Conservation (phyloP, 2,329 filamentous ascomycete species). For the Penicillium sp. region DNA sequence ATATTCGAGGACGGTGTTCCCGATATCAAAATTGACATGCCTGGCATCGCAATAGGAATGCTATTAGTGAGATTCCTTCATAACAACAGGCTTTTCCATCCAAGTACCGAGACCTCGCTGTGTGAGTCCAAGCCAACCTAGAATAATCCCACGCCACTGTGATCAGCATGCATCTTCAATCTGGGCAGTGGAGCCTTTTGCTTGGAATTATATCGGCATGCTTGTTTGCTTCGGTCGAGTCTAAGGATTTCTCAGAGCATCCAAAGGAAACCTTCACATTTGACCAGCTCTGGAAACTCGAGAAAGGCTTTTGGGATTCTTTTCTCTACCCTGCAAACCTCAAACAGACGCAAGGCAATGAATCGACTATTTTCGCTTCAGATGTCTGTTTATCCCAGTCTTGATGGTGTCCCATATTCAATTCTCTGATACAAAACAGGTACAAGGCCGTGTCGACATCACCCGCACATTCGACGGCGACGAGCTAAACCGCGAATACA, state of each 20-base stretch:
- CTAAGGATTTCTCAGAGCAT: neutral
- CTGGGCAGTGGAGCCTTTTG: no score
- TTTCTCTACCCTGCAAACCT: slow-evolving; percentile 28
- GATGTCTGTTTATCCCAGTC: slow-evolving; percentile 13
- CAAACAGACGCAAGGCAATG: slow-evolving; percentile 22
- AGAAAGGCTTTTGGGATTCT: slow-evolving; percentile 24
- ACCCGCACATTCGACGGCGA: slow-evolving; percentile 27
- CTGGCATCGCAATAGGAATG: neutral
- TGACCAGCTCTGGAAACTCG: slow-evolving; percentile 24
- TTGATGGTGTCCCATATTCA: neutral
- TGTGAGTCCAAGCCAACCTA: neutral
- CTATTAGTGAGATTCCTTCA: neutral
- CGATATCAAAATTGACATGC: neutral
- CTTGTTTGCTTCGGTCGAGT: neutral
- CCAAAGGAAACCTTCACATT: slow-evolving; percentile 16
- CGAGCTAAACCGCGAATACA: slow-evolving; percentile 29
- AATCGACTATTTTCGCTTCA: slow-evolving; percentile 22
- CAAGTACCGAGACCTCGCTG: neutral
- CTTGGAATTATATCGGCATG: neutral
- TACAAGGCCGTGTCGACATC: slow-evolving; percentile 29
- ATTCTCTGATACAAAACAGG: slow-evolving; percentile 8
- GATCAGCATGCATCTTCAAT: neutral
- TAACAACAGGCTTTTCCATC: neutral
- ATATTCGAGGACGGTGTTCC: neutral
- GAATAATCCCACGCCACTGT: neutral